Percentiles rank a stretch among this genome's conserved stretches.
phyloP scores from a whole-genome alignment of 345 rosid genomes.

The Sisymbrium irio region DNA sequence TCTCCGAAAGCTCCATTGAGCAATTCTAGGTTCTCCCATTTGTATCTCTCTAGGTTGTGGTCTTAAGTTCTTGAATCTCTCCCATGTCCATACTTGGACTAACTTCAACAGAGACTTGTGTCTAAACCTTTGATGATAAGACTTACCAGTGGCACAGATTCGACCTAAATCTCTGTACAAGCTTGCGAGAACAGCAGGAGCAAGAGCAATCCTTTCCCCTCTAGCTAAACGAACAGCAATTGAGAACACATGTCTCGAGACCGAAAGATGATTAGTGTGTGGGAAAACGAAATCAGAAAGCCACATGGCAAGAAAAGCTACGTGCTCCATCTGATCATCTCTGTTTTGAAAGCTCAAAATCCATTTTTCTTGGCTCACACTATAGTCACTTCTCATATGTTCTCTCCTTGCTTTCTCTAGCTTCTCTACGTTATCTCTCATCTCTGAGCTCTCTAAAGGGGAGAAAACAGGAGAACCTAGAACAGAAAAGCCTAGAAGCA shows the following conservation, averaged over 20 bases:
- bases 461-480: conserved; percentile 39
- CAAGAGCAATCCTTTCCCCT: conserved; percentile 46
- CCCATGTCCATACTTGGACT: conserved; percentile 49
- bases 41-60: conserved; percentile 1
- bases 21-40: conserved; percentile 36
- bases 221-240: conserved; percentile 44
- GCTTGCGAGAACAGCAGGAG: conserved; percentile 42
- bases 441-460: conserved; percentile 13
- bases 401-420: neutral
- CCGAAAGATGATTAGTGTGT: neutral
- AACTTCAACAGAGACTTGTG: conserved; percentile 38
- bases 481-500: conserved; percentile 45
- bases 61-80: conserved; percentile 32
- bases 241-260: neutral
- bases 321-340: conserved; percentile 36
- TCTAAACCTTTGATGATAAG: neutral
- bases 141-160: neutral
- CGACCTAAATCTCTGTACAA: conserved; percentile 43
- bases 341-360: conserved; percentile 29
- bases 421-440: neutral
- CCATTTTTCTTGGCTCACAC: conserved; percentile 16
- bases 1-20: conserved; percentile 20
- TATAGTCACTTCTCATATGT: neutral
- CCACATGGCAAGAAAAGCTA: conserved; percentile 48
- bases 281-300: conserved; percentile 32